These are phyloP conservation scores for Fusarium sp. DNA, from an alignment of 2,329 filamentous ascomycete species.

Conservation along the genomic window DNA sequence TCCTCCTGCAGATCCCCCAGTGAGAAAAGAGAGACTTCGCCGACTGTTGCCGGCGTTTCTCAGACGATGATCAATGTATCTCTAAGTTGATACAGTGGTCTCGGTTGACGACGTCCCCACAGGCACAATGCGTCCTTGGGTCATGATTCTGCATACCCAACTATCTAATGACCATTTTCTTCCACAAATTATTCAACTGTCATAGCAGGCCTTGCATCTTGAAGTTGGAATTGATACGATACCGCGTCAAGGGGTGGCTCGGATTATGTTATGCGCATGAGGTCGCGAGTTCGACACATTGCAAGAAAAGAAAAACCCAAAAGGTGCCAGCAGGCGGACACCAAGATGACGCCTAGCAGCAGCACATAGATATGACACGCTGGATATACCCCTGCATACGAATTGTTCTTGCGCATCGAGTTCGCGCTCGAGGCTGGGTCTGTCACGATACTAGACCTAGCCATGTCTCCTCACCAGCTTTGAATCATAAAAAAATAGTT, in stretches of 20 bases:
- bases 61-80: conserved; percentile 23
- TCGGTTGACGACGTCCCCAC: conserved; percentile 15
- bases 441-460: conserved; percentile 41
- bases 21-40: conserved; percentile 20
- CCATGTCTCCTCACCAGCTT: conserved; percentile 38
- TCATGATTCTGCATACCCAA: conserved; percentile 34
- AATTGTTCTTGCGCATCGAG: conserved; percentile 41
- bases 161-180: conserved; percentile 43
- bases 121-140: conserved; percentile 17
- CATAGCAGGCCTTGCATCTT: conserved; percentile 44
- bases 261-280: conserved; percentile 28
- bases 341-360: conserved; percentile 36
- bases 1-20: conserved; percentile 15
- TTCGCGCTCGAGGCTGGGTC: conserved; percentile 39
- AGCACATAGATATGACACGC: conserved; percentile 45
- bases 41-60: conserved; percentile 27
- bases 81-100: conserved; percentile 13
- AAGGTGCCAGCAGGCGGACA: conserved; percentile 38
- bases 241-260: conserved; percentile 31
- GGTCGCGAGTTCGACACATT: conserved; percentile 29
- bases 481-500: conserved; percentile 40
- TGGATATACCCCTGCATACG: conserved; percentile 45
- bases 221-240: conserved; percentile 37
- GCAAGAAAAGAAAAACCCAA: conserved; percentile 23
- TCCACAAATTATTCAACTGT: conserved; percentile 36